A percentile compares a stretch with the other conserved stretches of the same genome.
These are phyloP conservation scores for Sporothrix phasma DNA, from an alignment of 2,329 filamentous ascomycete species.

Conservation along the genomic window DNA sequence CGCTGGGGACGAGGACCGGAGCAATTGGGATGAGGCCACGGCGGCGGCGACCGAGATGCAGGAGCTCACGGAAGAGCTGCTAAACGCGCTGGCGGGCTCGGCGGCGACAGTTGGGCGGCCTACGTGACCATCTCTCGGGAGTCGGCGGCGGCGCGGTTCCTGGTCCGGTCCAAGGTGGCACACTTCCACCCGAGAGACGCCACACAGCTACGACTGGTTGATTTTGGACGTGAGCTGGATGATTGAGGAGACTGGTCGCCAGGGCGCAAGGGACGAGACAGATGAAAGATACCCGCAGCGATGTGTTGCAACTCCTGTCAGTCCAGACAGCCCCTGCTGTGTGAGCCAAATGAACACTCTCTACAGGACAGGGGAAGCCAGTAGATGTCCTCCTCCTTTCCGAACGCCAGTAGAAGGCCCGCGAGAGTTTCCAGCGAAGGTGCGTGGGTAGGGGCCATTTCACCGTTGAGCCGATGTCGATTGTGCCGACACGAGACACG, in stretches of 20 bases:
- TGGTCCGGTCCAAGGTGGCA: constrained; percentile 55
- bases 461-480: background rate
- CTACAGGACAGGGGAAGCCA: background rate
- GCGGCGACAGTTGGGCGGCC: constrained; percentile 43
- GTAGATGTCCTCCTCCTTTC: background rate
- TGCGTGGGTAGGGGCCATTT: background rate
- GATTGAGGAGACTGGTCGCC: constrained; percentile 27
- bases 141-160: constrained; percentile 52
- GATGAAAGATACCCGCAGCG: constrained; percentile 5
- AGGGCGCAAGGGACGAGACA: background rate
- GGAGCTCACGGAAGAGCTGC: constrained; percentile 48
- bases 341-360: background rate
- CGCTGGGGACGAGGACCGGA: constrained; percentile 14
- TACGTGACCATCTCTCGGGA: constrained; percentile 51
- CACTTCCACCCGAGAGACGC: constrained; percentile 57
- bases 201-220: constrained; percentile 46
- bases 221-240: constrained; percentile 55
- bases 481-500: background rate
- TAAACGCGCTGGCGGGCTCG: constrained; percentile 49
- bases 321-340: background rate
- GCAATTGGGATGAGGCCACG: constrained; percentile 35
- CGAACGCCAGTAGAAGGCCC: background rate
- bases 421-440: too few relatives aligned
- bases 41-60: constrained; percentile 49
- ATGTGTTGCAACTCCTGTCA: constrained; percentile 4